Conservation (phyloP, 805 yeast species). For the Nakazawaea holstii region DNA sequence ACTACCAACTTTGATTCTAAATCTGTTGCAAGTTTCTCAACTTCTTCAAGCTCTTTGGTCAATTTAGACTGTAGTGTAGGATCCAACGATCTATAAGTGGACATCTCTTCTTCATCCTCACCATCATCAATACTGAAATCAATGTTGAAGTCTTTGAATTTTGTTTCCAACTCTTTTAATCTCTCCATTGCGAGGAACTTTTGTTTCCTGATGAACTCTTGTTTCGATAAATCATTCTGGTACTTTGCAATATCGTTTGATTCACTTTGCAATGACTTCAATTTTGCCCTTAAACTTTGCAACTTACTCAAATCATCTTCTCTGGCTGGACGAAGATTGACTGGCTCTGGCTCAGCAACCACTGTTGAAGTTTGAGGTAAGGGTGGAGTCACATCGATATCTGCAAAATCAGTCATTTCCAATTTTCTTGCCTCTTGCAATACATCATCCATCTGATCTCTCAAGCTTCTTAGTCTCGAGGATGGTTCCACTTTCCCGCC, state of each 20-base stretch:
- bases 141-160: constrained; percentile 60
- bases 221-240: constrained; percentile 41
- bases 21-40: constrained; percentile 33
- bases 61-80: constrained; percentile 20
- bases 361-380: no score
- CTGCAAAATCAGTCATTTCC: constrained; percentile 80
- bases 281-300: constrained; percentile 46
- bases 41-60: constrained; percentile 35
- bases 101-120: constrained; percentile 15
- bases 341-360: constrained; percentile 13
- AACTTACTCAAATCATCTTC: constrained; percentile 53
- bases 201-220: constrained; percentile 53
- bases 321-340: constrained; percentile 34
- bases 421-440: constrained; percentile 81
- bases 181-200: constrained; percentile 67
- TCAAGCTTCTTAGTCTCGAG: constrained; percentile 62
- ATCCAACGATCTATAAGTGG: constrained; percentile 12
- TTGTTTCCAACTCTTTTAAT: constrained; percentile 60
- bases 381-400: constrained; percentile 22
- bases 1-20: constrained; percentile 31
- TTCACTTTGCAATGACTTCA: constrained; percentile 62
- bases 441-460: constrained; percentile 80
- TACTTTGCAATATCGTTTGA: constrained; percentile 72
- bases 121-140: constrained; percentile 35
- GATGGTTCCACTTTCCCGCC: constrained; percentile 67